Percentiles rank a stretch among this genome's conserved stretches.
These are phyloP conservation scores for Luvunga scandens DNA, from an alignment of 345 rosid genomes.

Conservation along the genomic window DNA sequence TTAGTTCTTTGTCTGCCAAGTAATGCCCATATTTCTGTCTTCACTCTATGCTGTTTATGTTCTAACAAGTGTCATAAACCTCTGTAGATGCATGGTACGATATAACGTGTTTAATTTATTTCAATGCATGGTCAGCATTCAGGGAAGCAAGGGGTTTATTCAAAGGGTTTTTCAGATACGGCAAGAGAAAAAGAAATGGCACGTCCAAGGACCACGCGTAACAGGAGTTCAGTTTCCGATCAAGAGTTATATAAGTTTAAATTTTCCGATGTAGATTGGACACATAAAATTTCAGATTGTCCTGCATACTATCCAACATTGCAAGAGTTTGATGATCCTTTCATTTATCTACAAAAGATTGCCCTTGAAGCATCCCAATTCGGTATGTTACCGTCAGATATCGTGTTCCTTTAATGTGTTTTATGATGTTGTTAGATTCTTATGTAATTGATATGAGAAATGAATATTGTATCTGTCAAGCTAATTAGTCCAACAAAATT, in stretches of 20 bases:
- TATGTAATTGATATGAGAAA: too few species aligned
- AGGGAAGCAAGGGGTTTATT: too few species aligned
- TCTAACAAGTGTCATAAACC: too few species aligned
- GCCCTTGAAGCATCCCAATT: constrained; percentile 57
- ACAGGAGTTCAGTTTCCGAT: not conserved
- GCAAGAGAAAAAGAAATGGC: not conserved
- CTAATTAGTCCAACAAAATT: not conserved
- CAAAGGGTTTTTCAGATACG: too few species aligned
- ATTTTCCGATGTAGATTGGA: constrained; percentile 45
- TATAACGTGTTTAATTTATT: not conserved
- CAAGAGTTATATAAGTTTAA: not conserved
- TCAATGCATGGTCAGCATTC: not conserved
- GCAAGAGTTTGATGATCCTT: constrained; percentile 63
- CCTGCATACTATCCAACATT: constrained; percentile 52
- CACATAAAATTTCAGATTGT: constrained; percentile 47
- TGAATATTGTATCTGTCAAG: too few species aligned
- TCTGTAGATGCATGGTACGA: too few species aligned
- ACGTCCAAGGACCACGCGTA: not conserved
- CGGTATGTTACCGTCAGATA: constrained; percentile 24
- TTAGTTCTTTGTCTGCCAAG: too few species aligned
- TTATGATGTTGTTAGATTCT: not conserved
- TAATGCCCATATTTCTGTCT: too few species aligned
- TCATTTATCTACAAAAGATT: constrained; percentile 48
- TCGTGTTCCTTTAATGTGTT: not conserved
- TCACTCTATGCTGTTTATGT: too few species aligned